These are phyloP conservation scores for Vigna nakashimae DNA, from an alignment of 306 rosid genomes.

Conservation along the genomic window DNA sequence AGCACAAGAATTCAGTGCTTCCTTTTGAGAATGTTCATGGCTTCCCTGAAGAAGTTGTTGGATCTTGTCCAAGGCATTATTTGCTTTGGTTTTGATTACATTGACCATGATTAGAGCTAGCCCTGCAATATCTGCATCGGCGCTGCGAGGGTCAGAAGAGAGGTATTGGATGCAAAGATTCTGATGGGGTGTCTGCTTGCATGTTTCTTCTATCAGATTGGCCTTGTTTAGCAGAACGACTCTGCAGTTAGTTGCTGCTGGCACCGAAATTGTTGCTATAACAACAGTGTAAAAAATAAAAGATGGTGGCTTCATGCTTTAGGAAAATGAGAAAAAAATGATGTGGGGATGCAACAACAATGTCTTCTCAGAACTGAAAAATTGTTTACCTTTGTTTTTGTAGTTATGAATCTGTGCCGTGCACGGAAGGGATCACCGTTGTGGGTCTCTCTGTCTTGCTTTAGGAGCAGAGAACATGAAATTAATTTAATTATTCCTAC, in stretches of 20 bases:
- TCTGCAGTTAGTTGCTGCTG: slow-evolving; percentile 20
- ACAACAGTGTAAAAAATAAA: slow-evolving; percentile 26
- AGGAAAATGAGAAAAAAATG: background rate
- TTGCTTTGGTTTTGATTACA: slow-evolving; percentile 37
- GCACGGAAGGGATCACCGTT: slow-evolving; percentile 6
- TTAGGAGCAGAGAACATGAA: background rate
- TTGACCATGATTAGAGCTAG: slow-evolving; percentile 51
- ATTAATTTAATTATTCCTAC: background rate
- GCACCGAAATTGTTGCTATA: background rate
- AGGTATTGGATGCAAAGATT: slow-evolving; percentile 46
- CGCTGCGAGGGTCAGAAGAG: slow-evolving; percentile 47
- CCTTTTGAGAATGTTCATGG: background rate
- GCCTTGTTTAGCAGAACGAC: background rate
- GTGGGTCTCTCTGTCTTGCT: slow-evolving; percentile 5
- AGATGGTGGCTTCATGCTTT: slow-evolving; percentile 14
- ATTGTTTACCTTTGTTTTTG: background rate
- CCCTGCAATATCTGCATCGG: slow-evolving; percentile 41
- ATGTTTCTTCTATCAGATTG: slow-evolving; percentile 47
- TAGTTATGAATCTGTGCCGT: slow-evolving; percentile 33
- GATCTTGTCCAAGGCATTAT: slow-evolving; percentile 26
- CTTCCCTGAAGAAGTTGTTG: background rate
- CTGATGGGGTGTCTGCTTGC: slow-evolving; percentile 56
- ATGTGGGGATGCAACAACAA: background rate
- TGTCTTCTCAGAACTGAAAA: background rate
- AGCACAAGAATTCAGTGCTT: slow-evolving; percentile 42